Percentiles rank a stretch among this genome's conserved stretches.
These are phyloP conservation scores for Hondaea fermentalgiana DNA, from an alignment of 108 stramenopile genomes.

Conservation along the genomic window DNA sequence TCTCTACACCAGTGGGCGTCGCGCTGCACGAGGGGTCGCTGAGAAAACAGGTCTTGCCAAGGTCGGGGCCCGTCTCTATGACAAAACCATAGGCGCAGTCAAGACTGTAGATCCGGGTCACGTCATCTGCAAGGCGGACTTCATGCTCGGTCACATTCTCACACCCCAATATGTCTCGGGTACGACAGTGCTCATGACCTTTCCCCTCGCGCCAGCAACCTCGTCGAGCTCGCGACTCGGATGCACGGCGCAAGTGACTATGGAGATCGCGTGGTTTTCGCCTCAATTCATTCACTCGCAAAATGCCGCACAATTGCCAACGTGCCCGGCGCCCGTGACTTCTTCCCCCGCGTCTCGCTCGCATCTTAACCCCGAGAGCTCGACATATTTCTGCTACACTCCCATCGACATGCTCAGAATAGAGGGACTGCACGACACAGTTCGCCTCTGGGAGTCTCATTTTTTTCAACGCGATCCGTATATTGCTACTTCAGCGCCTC, in stretches of 20 bases:
- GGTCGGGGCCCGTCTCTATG: no score
- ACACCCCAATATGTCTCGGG: neutral
- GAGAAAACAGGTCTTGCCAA: no score
- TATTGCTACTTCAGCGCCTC: conserved; percentile 36
- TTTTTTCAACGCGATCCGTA: neutral
- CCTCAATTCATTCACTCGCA: neutral
- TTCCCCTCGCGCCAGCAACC: neutral
- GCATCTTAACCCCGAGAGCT: neutral
- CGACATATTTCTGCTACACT: conserved; percentile 16
- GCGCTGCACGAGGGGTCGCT: no score
- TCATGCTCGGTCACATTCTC: no score
- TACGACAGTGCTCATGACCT: neutral
- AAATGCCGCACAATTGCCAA: neutral
- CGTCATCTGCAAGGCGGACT: no score
- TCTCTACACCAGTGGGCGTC: no score
- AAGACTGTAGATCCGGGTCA: no score
- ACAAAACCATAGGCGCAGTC: no score
- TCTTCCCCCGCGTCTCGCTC: no score
- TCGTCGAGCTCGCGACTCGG: neutral
- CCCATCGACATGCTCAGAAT: conserved; percentile 29
- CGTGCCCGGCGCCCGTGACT: neutral
- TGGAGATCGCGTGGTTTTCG: neutral
- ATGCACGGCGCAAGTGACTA: neutral
- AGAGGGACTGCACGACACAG: conserved; percentile 22
- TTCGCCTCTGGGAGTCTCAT: conserved; percentile 15